Conservation (phyloP, 345 rosid genomes). For the Aethionema arabicum region DNA sequence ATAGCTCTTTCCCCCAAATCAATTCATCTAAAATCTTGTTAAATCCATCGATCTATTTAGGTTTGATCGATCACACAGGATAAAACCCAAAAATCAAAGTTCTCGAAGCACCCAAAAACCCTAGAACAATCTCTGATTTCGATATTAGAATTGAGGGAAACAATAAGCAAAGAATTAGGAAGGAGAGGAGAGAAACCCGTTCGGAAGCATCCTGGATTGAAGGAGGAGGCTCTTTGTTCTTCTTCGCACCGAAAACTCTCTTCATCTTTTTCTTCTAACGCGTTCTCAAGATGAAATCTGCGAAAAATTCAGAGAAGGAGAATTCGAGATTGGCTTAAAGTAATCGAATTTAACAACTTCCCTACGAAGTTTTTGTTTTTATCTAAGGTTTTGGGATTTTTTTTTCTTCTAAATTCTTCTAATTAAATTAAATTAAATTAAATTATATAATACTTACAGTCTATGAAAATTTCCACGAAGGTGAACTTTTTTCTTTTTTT, state of each 20-base stretch:
- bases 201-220: constrained; percentile 81
- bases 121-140: constrained; percentile 3
- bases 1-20: not conserved
- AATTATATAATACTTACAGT: no score
- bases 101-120: not conserved
- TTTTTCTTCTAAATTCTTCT: no score
- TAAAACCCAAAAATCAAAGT: constrained; percentile 9
- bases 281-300: constrained; percentile 5
- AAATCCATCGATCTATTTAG: not conserved
- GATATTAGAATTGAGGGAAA: not conserved
- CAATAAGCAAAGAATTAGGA: not conserved
- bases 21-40: not conserved
- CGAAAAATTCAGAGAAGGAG: not conserved
- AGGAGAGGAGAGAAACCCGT: constrained; percentile 45
- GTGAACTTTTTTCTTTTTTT: no score
- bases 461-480: no score
- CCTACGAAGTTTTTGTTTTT: not conserved
- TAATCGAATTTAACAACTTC: no score
- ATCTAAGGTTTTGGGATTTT: not conserved
- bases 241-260: constrained; percentile 87
- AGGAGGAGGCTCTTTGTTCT: constrained; percentile 93
- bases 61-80: not conserved
- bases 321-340: not conserved
- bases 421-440: no score
- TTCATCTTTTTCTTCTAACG: constrained; percentile 52